These are phyloP conservation scores for Tetradesmus obliquus DNA, from an alignment of 139 green algal species.

Conservation along the genomic window DNA sequence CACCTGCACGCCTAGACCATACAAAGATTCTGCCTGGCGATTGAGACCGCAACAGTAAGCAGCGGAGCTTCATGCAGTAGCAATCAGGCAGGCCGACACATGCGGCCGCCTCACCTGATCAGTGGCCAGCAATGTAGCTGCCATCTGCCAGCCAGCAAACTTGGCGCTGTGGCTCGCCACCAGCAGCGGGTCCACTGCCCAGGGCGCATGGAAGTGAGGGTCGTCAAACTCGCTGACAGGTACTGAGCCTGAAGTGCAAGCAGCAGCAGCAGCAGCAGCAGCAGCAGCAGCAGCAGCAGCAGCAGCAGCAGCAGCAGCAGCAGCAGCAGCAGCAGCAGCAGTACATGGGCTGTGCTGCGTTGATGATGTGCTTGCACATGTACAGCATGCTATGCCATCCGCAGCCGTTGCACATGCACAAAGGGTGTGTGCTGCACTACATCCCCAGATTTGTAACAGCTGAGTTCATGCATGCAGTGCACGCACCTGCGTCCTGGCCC, in stretches of 20 bases:
- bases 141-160: slow-evolving; percentile 68
- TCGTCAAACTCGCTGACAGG: slow-evolving; percentile 65
- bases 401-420: not conserved
- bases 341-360: no score
- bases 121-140: slow-evolving; percentile 72
- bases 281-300: not conserved
- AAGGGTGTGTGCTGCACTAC: not conserved
- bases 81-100: no score
- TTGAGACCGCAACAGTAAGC: no score
- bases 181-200: slow-evolving; percentile 63
- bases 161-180: slow-evolving; percentile 51
- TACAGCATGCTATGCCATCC: not conserved
- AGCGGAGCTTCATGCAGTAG: no score
- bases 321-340: not conserved
- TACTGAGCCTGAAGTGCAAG: slow-evolving; percentile 40
- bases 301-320: not conserved
- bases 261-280: not conserved
- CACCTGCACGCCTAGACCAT: no score
- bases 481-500: slow-evolving; percentile 58
- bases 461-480: not conserved
- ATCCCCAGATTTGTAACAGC: not conserved
- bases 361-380: no score
- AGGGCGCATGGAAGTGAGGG: slow-evolving; percentile 50
- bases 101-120: slow-evolving; percentile 55
- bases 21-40: no score